A percentile compares a stretch with the other conserved stretches of the same genome.
phyloP scores from a whole-genome alignment of 352 stramenopile species.

The Aphanomyces astaci region DNA sequence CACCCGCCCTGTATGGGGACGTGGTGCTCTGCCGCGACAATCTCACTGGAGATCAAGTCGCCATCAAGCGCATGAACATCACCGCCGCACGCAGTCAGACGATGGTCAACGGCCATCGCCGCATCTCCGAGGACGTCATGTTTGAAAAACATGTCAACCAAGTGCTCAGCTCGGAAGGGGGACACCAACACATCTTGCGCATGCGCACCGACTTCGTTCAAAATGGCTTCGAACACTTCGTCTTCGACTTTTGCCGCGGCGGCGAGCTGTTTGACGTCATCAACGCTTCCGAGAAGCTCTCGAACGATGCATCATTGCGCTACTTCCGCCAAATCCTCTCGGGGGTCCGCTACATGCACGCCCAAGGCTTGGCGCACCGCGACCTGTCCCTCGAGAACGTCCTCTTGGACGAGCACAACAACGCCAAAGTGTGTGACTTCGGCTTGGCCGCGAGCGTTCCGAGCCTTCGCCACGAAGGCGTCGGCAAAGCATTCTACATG shows the following conservation, averaged over 20 bases:
- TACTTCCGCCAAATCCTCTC: slow-evolving; percentile 73
- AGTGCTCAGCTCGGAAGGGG: slow-evolving; percentile 50
- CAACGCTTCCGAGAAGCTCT: slow-evolving; percentile 53
- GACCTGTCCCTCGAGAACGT: slow-evolving; percentile 91
- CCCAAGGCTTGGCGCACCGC: slow-evolving; percentile 63
- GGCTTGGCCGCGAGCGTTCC: slow-evolving; percentile 38
- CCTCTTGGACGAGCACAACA: slow-evolving; percentile 66
- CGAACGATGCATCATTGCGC: slow-evolving; percentile 44
- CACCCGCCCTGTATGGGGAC: slow-evolving; percentile 71
- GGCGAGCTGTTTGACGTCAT: slow-evolving; percentile 78
- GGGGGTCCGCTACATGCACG: slow-evolving; percentile 66
- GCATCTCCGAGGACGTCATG: slow-evolving; percentile 69
- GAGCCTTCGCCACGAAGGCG: slow-evolving; percentile 32
- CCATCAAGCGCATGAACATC: slow-evolving; percentile 61
- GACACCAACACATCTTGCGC: slow-evolving; percentile 54
- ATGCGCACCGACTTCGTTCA: slow-evolving; percentile 74
- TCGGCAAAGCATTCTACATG: slow-evolving; percentile 60
- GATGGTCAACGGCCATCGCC: slow-evolving; percentile 36
- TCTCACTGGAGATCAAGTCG: slow-evolving; percentile 54
- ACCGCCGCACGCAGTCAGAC: slow-evolving; percentile 9
- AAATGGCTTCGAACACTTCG: slow-evolving; percentile 74
- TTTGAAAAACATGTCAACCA: slow-evolving; percentile 70
- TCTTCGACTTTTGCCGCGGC: slow-evolving; percentile 61
- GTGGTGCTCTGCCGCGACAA: slow-evolving; percentile 67
- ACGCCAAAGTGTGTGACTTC: slow-evolving; percentile 75